Conservation (phyloP, 495 filamentous ascomycete genomes). For the Pseudomonodictys pantanalensis region DNA sequence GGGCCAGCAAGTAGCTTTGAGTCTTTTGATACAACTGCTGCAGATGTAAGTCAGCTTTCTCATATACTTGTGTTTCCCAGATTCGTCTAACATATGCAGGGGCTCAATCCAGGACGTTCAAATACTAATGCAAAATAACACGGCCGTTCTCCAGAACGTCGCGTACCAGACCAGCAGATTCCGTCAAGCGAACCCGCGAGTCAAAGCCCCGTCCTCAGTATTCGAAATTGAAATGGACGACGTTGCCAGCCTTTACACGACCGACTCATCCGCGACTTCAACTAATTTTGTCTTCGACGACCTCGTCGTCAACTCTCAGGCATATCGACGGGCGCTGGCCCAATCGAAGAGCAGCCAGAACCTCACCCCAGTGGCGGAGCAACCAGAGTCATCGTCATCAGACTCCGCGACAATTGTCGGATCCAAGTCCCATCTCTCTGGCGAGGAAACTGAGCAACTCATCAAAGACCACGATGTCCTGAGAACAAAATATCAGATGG, state of each 20-base stretch:
- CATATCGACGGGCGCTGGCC: not conserved
- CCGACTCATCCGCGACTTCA: slow-evolving; percentile 2
- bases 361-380: not conserved
- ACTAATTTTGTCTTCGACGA: slow-evolving; percentile 7
- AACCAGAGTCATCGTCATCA: not conserved
- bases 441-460: not conserved
- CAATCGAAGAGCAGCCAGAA: not conserved
- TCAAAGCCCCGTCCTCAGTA: slow-evolving; percentile 2
- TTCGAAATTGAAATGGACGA: slow-evolving; percentile 4
- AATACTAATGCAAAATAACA: not conserved
- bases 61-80: no score
- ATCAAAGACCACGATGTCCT: not conserved
- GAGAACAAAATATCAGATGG: not conserved
- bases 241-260: not conserved
- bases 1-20: not conserved
- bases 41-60: slow-evolving; percentile 7
- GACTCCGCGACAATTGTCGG: not conserved
- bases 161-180: not conserved
- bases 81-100: not conserved
- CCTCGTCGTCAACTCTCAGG: not conserved
- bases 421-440: not conserved
- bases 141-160: not conserved
- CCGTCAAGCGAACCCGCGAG: not conserved
- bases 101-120: not conserved
- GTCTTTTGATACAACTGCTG: not conserved